A percentile compares a stretch with the other conserved stretches of the same genome.
Conservation (phyloP, 1,284 basidiomycete genomes). For the Fomitopsis pinicola region DNA sequence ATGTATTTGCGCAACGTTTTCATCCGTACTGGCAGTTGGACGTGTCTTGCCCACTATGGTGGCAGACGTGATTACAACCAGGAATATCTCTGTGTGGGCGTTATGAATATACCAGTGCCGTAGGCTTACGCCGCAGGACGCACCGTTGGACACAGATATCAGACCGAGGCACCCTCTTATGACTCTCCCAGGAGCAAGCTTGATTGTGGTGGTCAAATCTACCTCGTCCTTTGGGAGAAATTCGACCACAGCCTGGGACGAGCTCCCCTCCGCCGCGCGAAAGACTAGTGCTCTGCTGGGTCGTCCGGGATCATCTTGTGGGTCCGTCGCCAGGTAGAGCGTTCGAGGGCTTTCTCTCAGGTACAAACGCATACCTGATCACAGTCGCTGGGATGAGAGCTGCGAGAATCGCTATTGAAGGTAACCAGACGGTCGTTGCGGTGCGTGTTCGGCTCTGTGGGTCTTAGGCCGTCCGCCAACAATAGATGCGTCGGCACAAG, state of each 20-base stretch:
- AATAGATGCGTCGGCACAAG: not conserved
- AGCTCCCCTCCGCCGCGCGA: constrained; percentile 53
- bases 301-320: constrained; percentile 58
- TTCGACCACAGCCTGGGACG: constrained; percentile 75
- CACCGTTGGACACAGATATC: constrained; percentile 66
- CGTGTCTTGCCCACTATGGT: constrained; percentile 78
- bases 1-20: constrained; percentile 70
- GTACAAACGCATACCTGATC: constrained; percentile 58
- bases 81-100: constrained; percentile 63
- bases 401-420: no score
- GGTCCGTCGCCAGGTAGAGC: constrained; percentile 67
- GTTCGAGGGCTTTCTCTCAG: constrained; percentile 61
- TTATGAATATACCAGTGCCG: not conserved
- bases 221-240: constrained; percentile 73
- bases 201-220: constrained; percentile 58
- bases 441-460: no score
- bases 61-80: constrained; percentile 71
- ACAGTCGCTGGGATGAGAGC: no score
- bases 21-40: constrained; percentile 51
- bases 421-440: no score
- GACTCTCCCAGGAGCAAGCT: constrained; percentile 60
- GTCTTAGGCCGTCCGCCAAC: no score
- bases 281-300: constrained; percentile 67
- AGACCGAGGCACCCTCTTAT: constrained; percentile 77
- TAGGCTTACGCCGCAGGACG: not conserved